Evolutionary conservation across 2,329 filamentous ascomycete species (phyloP).

Genomic region (Corniculantispora saksenae): DNA sequence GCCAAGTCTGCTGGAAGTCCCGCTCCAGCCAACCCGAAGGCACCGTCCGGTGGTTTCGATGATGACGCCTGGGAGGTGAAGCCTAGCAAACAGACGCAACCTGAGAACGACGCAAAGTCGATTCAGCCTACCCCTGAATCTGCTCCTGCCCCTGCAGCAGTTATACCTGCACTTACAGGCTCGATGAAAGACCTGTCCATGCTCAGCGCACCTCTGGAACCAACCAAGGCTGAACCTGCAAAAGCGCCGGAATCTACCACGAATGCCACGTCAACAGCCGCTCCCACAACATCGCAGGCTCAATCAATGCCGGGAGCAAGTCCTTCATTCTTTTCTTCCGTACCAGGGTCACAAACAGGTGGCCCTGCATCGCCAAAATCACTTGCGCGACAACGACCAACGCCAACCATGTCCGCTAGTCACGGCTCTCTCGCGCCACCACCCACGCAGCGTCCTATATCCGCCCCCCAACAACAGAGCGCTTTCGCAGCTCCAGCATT

Average conservation of each 20-base stretch:
- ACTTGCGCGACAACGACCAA: slow-evolving; percentile 64
- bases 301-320: slow-evolving; percentile 56
- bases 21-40: slow-evolving; percentile 29
- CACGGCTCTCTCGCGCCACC: slow-evolving; percentile 71
- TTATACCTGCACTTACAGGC: slow-evolving; percentile 61
- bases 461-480: slow-evolving; percentile 80
- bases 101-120: slow-evolving; percentile 16
- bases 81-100: slow-evolving; percentile 62
- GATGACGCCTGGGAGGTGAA: slow-evolving; percentile 98
- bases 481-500: slow-evolving; percentile 73
- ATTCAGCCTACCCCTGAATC: slow-evolving; percentile 31
- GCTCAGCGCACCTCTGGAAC: slow-evolving; percentile 53
- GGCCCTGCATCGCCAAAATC: slow-evolving; percentile 31
- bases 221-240: slow-evolving; percentile 42
- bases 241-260: slow-evolving; percentile 28
- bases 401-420: slow-evolving; percentile 62
- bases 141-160: slow-evolving; percentile 36
- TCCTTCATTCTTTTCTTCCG: slow-evolving; percentile 56
- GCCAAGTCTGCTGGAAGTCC: slow-evolving; percentile 24
- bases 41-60: slow-evolving; percentile 68
- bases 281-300: slow-evolving; percentile 35
- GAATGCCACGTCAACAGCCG: slow-evolving; percentile 26
- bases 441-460: slow-evolving; percentile 76
- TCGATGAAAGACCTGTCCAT: slow-evolving; percentile 63
- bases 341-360: slow-evolving; percentile 25